Base-by-base conservation (phyloP, 495 filamentous ascomycete genomes). In the Penicillium longicatenatum region DNA sequence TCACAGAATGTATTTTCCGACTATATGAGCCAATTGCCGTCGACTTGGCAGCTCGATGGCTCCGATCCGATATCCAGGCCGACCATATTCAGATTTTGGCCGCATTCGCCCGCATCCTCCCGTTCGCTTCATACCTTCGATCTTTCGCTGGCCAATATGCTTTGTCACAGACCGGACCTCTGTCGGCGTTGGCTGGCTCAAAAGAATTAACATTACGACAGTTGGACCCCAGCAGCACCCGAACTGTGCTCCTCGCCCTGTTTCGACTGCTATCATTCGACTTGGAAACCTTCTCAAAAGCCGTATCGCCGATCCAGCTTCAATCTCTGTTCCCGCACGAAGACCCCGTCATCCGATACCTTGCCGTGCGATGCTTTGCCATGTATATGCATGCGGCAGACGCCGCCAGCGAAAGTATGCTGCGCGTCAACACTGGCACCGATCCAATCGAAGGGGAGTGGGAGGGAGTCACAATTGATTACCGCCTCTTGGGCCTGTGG, bases 381-480 rank as follows among this genome's bases (percentile, higher is more conserved):
- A 75, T 89, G 44, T 88, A 90, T 65, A 82, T 93, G 64, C 84
- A 86, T 58, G 89, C 87, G n/a, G 86, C 93, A 2, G 95, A 99
- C 72, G 72, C 80, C 54, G 87, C 89, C 30, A 78, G 88, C 49
- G 83, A 92, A 61, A 80, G 81, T 20, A 87, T 95, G 71, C 67
- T 95, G 39, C 69, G 74, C 48, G 74, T 79, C 61, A 79, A 93
- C 73, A 74, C 90, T 24, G 82, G 81, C 12, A 62, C 78, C 46
- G 83, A 84, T 43, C 76, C 82, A 19, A 79, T 94, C 26, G 61
- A 79, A 58, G 91, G 86, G 3, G 71, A 82, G 20, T 90, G 89
- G 82, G 95, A 99, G 69, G 91, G 86, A 20, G 82, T 79, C 52
- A 67, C 68, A 41, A 86, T 95, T 42, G 92, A 97, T 69, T 98